Conservation (phyloP, 129 eudicot species). For the Pseudognaphalium luteoalbum region DNA sequence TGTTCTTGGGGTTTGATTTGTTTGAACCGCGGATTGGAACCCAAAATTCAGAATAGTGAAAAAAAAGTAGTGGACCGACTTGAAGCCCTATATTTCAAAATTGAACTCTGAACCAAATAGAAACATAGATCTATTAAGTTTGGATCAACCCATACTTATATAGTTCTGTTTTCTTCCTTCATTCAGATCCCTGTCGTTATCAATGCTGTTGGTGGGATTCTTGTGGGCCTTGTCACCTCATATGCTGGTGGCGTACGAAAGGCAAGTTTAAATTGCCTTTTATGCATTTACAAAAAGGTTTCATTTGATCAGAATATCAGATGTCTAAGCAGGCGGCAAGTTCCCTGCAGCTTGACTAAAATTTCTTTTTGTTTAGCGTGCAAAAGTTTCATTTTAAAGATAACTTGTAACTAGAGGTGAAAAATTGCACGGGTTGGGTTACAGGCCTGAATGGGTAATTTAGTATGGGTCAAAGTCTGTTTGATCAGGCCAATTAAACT, state of each 20-base stretch:
- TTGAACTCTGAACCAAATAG: background rate
- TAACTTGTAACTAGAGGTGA: conserved; percentile 1
- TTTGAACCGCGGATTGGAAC: background rate
- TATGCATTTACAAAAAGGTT: conserved; percentile 3
- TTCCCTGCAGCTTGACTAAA: background rate
- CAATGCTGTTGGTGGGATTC: conserved; percentile 98
- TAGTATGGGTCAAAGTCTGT: background rate
- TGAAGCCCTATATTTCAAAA: background rate
- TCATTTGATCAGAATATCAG: background rate
- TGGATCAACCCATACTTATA: background rate
- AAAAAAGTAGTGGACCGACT: background rate
- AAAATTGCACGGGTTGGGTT: background rate
- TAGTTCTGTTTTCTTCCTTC: background rate
- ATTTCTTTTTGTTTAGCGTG: background rate
- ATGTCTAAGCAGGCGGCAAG: background rate
- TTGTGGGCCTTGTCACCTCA: conserved; percentile 92
- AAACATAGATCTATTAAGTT: background rate
- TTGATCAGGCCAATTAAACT: background rate
- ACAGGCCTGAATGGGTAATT: background rate
- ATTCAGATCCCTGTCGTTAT: conserved; percentile 80
- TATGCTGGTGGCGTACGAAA: conserved; percentile 97
- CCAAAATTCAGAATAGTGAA: background rate
- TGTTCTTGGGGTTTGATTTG: background rate
- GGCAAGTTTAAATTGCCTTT: conserved; percentile 45
- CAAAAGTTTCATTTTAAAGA: background rate